A percentile compares a stretch with the other conserved stretches of the same genome.
These are phyloP conservation scores for Hypholoma sublateritium DNA, from an alignment of 768 basidiomycete species.

Conservation along the genomic window DNA sequence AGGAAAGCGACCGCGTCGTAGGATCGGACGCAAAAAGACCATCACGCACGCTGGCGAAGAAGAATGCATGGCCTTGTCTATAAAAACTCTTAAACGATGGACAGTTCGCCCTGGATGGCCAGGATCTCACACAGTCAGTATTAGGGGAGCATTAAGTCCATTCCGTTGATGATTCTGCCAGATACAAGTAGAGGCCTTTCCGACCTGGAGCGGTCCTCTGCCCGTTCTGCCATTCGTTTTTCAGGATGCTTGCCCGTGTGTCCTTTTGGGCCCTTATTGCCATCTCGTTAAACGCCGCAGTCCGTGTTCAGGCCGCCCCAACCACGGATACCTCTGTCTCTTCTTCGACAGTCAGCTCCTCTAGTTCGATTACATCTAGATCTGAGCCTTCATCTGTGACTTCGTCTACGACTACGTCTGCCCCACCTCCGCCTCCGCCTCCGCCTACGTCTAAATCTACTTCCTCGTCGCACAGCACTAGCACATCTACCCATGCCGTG, in stretches of 20 bases:
- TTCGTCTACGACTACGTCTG: conserved; percentile 6
- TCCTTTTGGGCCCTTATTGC: conserved; percentile 16
- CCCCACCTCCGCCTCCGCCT: neutral
- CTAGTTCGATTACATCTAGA: neutral
- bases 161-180: conserved; percentile 18
- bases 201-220: neutral
- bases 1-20: too few relatives aligned
- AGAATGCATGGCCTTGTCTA: conserved; percentile 11
- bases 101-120: conserved; percentile 39
- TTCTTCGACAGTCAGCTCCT: neutral
- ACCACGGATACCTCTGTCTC: neutral
- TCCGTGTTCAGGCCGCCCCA: neutral
- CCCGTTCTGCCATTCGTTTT: conserved; percentile 11
- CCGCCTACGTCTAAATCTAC: neutral
- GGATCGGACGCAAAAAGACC: too few relatives aligned
- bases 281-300: neutral
- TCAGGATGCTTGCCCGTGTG: conserved; percentile 27
- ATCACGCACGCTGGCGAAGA: too few relatives aligned
- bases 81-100: conserved; percentile 20
- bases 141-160: conserved; percentile 19
- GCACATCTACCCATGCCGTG: neutral
- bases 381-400: conserved; percentile 14
- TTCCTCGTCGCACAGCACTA: neutral
- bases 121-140: conserved; percentile 33
- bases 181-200: conserved; percentile 12